Evolutionary conservation across 2,329 filamentous ascomycete species (phyloP).

Genomic region (Aspergillus ochraceoroseus): DNA sequence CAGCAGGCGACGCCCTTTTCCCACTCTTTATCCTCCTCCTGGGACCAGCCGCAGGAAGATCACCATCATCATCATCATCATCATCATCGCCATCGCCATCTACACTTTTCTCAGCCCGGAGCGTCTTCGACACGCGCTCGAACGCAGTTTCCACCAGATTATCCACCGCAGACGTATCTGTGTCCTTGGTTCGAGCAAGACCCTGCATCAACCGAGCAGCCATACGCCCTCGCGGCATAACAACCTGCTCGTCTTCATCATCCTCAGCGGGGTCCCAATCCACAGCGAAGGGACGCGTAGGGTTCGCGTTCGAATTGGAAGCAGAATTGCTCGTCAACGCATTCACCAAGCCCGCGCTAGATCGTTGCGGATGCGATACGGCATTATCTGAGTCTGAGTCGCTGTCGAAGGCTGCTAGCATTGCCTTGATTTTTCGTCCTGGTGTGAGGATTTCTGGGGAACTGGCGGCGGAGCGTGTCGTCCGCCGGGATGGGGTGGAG

Average conservation of each 20-base stretch:
- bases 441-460: slow-evolving; percentile 42
- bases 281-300: too few species aligned
- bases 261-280: slow-evolving; percentile 17
- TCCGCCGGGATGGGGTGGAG: slow-evolving; percentile 33
- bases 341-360: slow-evolving; percentile 6
- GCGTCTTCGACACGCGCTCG: slow-evolving; percentile 35
- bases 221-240: slow-evolving; percentile 58
- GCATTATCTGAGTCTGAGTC: slow-evolving; percentile 47
- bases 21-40: slow-evolving; percentile 30
- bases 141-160: slow-evolving; percentile 35
- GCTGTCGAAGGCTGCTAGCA: slow-evolving; percentile 47
- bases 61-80: slow-evolving; percentile 22
- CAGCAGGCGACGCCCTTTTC: slow-evolving; percentile 27
- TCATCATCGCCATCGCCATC: slow-evolving; percentile 11
- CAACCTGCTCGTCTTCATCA: slow-evolving; percentile 47
- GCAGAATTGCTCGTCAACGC: slow-evolving; percentile 5
- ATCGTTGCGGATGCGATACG: slow-evolving; percentile 10
- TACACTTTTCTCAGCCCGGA: slow-evolving; percentile 20
- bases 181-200: slow-evolving; percentile 22
- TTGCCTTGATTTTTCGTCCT: slow-evolving; percentile 47
- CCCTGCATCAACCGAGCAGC: slow-evolving; percentile 61
- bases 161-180: background rate
- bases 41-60: slow-evolving; percentile 29
- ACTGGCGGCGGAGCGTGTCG: slow-evolving; percentile 30
- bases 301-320: background rate